These are phyloP conservation scores for Bipolaris oryzae DNA, from an alignment of 2,329 filamentous ascomycete species.

Conservation along the genomic window DNA sequence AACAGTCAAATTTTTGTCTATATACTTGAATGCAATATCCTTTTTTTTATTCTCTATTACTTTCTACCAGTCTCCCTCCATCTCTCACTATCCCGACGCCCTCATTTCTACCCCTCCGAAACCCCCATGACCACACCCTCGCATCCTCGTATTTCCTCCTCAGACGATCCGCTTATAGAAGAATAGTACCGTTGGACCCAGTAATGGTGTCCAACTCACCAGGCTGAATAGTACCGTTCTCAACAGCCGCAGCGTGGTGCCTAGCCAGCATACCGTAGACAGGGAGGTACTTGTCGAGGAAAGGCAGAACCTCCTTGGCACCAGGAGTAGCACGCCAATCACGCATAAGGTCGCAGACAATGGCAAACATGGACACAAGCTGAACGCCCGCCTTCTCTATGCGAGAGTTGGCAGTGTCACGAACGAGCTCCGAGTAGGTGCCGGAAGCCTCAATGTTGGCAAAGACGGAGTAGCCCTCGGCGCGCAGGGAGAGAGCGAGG, in stretches of 20 bases:
- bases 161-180: slow-evolving; percentile 6
- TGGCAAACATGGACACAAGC: slow-evolving; percentile 65
- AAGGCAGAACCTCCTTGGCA: slow-evolving; percentile 64
- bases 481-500: slow-evolving; percentile 72
- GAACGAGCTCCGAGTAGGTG: slow-evolving; percentile 66
- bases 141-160: background rate
- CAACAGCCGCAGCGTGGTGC: slow-evolving; percentile 64
- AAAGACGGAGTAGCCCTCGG: slow-evolving; percentile 74
- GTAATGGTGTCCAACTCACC: slow-evolving; percentile 56
- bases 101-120: background rate
- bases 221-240: slow-evolving; percentile 63
- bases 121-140: background rate
- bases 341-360: slow-evolving; percentile 72
- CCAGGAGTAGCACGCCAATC: slow-evolving; percentile 67
- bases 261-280: slow-evolving; percentile 69
- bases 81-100: background rate
- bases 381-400: slow-evolving; percentile 72
- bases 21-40: background rate
- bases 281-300: slow-evolving; percentile 68
- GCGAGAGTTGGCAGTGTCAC: slow-evolving; percentile 68
- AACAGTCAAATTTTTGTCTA: too few relatives aligned
- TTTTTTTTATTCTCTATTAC: background rate
- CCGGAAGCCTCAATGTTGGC: slow-evolving; percentile 75
- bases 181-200: slow-evolving; percentile 24
- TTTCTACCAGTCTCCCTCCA: too few relatives aligned